Evolutionary conservation across 1,284 basidiomycete species (phyloP).

Genomic region (Thelephora terrestris): DNA sequence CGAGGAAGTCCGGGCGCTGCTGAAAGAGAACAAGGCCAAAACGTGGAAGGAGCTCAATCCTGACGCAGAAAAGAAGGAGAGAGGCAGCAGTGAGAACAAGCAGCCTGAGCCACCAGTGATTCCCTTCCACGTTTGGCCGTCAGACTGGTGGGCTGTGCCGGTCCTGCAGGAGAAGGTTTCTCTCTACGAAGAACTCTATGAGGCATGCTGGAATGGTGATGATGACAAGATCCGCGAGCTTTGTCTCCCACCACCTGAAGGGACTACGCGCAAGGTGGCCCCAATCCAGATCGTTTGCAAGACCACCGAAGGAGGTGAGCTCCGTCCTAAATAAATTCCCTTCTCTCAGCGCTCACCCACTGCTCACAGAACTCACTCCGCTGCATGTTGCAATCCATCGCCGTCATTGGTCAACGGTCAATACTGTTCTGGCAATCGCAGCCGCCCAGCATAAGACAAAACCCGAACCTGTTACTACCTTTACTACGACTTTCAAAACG

Average conservation of each 20-base stretch:
- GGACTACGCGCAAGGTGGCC: conserved; percentile 11
- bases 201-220: conserved; percentile 41
- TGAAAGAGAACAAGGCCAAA: conserved; percentile 32
- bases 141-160: too few species aligned
- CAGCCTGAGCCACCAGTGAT: background rate
- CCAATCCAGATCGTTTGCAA: conserved; percentile 36
- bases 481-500: conserved; percentile 20
- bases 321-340: background rate
- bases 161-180: conserved; percentile 5
- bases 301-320: conserved; percentile 2
- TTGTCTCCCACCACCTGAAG: conserved; percentile 30
- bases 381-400: conserved; percentile 36
- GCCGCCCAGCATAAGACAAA: conserved; percentile 38
- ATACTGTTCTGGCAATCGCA: conserved; percentile 41
- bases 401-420: conserved; percentile 43
- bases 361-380: conserved; percentile 30
- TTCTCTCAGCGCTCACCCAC: background rate
- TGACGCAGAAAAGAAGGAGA: conserved; percentile 9
- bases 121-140: background rate
- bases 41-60: conserved; percentile 32
- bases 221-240: conserved; percentile 36
- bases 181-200: conserved; percentile 40
- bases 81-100: background rate
- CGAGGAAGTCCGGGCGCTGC: conserved; percentile 24
- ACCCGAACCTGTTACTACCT: conserved; percentile 13